phyloP scores from a whole-genome alignment of 306 rosid species.

The Carpinus viminea region DNA sequence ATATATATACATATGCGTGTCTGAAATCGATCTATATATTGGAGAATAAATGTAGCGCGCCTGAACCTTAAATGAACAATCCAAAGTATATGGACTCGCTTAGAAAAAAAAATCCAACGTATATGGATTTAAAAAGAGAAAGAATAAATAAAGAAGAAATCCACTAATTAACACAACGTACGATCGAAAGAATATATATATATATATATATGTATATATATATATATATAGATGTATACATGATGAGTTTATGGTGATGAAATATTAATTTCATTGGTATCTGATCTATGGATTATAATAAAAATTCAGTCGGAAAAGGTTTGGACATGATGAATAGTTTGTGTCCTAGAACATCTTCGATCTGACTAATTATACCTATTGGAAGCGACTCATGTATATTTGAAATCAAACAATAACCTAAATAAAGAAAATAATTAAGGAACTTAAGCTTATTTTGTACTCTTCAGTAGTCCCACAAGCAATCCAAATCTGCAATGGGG shows the following conservation, averaged over 20 bases:
- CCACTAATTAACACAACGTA: constrained; percentile 41
- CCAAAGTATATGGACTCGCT: background rate
- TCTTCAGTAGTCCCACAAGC: constrained; percentile 64
- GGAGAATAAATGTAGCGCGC: background rate
- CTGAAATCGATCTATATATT: too few relatives aligned
- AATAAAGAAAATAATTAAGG: background rate
- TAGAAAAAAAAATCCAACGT: too few relatives aligned
- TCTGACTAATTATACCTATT: constrained; percentile 27
- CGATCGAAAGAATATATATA: constrained; percentile 36
- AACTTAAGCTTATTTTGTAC: background rate
- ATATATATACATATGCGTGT: too few relatives aligned
- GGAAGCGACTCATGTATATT: constrained; percentile 2
- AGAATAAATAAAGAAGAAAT: background rate
- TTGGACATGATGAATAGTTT: constrained; percentile 40
- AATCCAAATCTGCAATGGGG: constrained; percentile 52
- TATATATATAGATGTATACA: constrained; percentile 36
- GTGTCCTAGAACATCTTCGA: constrained; percentile 34
- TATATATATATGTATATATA: too few relatives aligned
- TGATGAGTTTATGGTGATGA: constrained; percentile 26
- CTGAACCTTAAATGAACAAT: background rate
- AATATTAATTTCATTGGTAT: constrained; percentile 36
- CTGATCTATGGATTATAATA: constrained; percentile 10
- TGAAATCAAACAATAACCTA: constrained; percentile 3
- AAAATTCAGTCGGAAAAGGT: constrained; percentile 34
- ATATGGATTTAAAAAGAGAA: constrained; percentile 12